phyloP scores from a whole-genome alignment of 1,284 basidiomycete genomes.

The Leccinum pachyderme region DNA sequence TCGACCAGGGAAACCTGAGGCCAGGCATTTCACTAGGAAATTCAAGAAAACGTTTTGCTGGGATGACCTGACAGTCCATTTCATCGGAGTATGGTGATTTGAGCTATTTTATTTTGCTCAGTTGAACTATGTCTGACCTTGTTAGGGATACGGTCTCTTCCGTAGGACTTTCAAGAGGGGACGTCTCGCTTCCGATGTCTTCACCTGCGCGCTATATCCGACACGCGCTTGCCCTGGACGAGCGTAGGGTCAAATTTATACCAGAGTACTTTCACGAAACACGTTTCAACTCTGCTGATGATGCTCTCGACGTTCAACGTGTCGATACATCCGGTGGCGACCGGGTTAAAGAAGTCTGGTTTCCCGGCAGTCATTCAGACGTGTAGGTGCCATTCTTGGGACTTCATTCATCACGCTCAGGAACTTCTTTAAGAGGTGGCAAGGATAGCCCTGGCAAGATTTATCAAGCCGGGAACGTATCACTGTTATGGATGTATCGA shows the following conservation, averaged over 20 bases:
- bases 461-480: slow-evolving; percentile 14
- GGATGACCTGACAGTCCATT: slow-evolving; percentile 27
- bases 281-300: slow-evolving; percentile 12
- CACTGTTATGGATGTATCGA: slow-evolving; percentile 20
- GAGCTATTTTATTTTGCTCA: background rate
- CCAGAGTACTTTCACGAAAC: slow-evolving; percentile 35
- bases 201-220: slow-evolving; percentile 30
- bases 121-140: background rate
- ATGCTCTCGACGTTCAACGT: background rate
- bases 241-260: slow-evolving; percentile 37
- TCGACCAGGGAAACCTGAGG: background rate
- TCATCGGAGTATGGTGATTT: slow-evolving; percentile 36
- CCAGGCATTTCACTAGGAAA: background rate
- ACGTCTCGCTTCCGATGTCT: slow-evolving; percentile 18
- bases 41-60: background rate
- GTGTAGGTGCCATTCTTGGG: slow-evolving; percentile 17
- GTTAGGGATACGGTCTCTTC: slow-evolving; percentile 41
- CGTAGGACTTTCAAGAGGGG: slow-evolving; percentile 22
- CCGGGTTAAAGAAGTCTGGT: slow-evolving; percentile 27
- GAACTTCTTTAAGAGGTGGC: slow-evolving; percentile 8
- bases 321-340: background rate
- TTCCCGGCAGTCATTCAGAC: slow-evolving; percentile 26
- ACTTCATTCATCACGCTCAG: background rate
- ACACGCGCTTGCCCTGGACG: slow-evolving; percentile 39
- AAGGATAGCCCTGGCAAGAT: background rate